These are phyloP conservation scores for Trichoderma aggressivum DNA, from an alignment of 2,329 filamentous ascomycete species.

Conservation along the genomic window DNA sequence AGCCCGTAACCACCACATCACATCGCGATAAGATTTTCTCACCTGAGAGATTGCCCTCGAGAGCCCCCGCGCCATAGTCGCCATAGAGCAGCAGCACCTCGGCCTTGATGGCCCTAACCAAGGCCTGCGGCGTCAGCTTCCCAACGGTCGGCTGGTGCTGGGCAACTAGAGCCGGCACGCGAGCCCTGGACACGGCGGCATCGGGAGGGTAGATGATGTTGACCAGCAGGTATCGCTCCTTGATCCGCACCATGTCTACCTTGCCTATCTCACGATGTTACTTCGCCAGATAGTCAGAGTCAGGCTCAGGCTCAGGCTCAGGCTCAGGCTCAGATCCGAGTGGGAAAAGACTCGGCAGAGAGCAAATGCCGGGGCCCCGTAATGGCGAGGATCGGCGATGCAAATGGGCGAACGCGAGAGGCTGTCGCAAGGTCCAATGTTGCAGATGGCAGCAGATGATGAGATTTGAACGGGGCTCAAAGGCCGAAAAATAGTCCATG, in stretches of 20 bases:
- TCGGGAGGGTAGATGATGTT: conserved; percentile 82
- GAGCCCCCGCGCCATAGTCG: conserved; percentile 78
- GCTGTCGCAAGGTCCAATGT: not conserved
- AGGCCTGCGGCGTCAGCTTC: conserved; percentile 60
- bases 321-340: not conserved
- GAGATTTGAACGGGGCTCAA: not conserved
- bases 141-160: conserved; percentile 78
- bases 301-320: not conserved
- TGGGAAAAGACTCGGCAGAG: conserved; percentile 1
- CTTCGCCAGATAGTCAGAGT: not conserved
- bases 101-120: conserved; percentile 67
- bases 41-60: conserved; percentile 68
- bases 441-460: not conserved
- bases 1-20: not conserved
- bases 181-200: conserved; percentile 32
- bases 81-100: conserved; percentile 75
- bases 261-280: not conserved
- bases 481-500: conserved; percentile 17
- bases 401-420: not conserved
- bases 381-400: not conserved
- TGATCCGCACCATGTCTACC: conserved; percentile 91
- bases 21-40: conserved; percentile 21
- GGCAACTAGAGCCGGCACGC: conserved; percentile 60
- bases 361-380: not conserved
- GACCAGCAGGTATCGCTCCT: conserved; percentile 92